These are phyloP conservation scores for Teunomyces funiuensis DNA, from an alignment of 805 yeast genomes.

Conservation along the genomic window DNA sequence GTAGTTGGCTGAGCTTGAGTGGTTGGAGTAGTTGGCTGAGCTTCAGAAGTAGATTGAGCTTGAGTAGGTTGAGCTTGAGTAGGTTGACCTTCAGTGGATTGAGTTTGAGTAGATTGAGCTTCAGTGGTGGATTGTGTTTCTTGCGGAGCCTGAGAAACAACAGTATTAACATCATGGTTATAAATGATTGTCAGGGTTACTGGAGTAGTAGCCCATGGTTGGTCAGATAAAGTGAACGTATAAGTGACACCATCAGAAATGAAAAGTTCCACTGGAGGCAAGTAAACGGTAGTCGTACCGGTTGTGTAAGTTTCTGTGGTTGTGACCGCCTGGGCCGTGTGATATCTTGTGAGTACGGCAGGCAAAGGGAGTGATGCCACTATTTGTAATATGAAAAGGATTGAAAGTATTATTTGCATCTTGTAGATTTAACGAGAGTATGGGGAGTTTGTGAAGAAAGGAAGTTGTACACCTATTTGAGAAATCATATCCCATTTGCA, in stretches of 20 bases:
- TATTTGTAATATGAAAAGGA: conserved; percentile 14
- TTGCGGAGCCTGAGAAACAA: conserved; percentile 12
- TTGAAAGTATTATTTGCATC: conserved; percentile 4
- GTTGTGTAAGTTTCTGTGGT: conserved; percentile 41
- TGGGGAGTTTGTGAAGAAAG: not conserved
- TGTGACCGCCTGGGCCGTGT: conserved; percentile 57
- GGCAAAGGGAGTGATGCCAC: conserved; percentile 37
- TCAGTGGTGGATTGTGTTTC: conserved; percentile 1
- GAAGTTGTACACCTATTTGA: too few species aligned
- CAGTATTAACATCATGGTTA: conserved; percentile 11
- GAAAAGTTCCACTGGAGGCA: conserved; percentile 54
- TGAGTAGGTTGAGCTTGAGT: conserved; percentile 14
- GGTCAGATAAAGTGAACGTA: conserved; percentile 42
- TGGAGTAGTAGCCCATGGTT: conserved; percentile 32
- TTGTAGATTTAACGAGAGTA: conserved; percentile 4
- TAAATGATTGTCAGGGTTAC: conserved; percentile 34
- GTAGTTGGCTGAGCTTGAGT: conserved; percentile 6
- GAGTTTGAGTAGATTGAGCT: conserved; percentile 11
- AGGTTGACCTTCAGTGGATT: conserved; percentile 16
- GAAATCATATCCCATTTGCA: conserved; percentile 3
- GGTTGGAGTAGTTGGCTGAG: not conserved
- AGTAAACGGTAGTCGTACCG: conserved; percentile 47
- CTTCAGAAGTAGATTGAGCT: conserved; percentile 9
- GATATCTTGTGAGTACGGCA: conserved; percentile 49
- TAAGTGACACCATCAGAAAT: conserved; percentile 53